Evolutionary conservation across 2,329 filamentous ascomycete genomes (phyloP), one percentile per base, ranked within the genome.

Genomic region (Aspergillus neoniger): DNA sequence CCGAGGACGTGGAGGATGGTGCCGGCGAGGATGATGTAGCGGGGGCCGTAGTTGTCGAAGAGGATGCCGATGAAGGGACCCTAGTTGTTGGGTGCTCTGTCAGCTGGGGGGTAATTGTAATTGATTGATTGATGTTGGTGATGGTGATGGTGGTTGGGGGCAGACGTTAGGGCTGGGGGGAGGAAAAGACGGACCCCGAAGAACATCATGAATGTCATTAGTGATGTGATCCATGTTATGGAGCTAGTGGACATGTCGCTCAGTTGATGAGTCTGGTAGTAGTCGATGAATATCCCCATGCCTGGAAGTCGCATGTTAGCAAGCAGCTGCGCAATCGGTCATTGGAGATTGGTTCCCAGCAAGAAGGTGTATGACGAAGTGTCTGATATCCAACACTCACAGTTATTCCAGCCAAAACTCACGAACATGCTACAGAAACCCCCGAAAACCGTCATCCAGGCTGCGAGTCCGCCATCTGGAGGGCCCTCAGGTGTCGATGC

Each of bases 11-110:
- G 82, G 59, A 86, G 69, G 60, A 85, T 77, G 3, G 79, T 79
- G 15, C 84, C 84, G 43, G 76, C 68, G 0, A 83, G 43, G 3
- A 85, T 71, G 0, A 90, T 57, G 60, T 77, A 81, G 28, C 81
- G 80, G 0, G 87, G 86, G 0, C 88, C 88, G 63, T 86, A 84
- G 59, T 80, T 83, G 68, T 91, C 88, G 66, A 83, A 63, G 5
- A 63, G n/a, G 2, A 61, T 55, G 2, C 61, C 61, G 19, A 63
- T 55, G 36, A 63, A 54, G 4, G 61, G 61, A 19, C 61, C 61
- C 61, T 63, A 8, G 55, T 38, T 8, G 17, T n/a, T 19, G 32
- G 28, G 2, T 28, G 25, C 25, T 28, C 7, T 53, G 28, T 32
- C 12, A 36, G 39, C 6, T 9, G n/a, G 9, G 12, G 6, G 12